Base-by-base conservation (phyloP, 352 stramenopile genomes). In the Pythium periplocum region DNA sequence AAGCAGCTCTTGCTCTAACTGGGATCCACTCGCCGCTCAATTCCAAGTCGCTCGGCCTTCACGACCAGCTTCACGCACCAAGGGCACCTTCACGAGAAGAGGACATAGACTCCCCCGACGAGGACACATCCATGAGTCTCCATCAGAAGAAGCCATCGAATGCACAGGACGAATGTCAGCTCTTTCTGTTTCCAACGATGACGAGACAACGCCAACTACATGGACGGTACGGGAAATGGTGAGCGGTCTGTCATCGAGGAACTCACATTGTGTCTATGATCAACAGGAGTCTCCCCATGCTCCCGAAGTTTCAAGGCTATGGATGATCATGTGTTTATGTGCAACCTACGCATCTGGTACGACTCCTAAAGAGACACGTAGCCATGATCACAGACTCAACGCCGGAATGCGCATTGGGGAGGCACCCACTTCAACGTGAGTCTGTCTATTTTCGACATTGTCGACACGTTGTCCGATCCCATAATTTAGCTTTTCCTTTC, bases 111-210 rank as follows among this genome's bases (percentile, higher is more conserved):
- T 32, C 51, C 0, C 17, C 11, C 5, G 3, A 52, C 33, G 33
- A n/a, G 33, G 46, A 46, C 39, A 47, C 11, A 36, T 31, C 35
- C 37, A 48, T 39, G 17, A 26, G 17, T 26, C 17, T 26, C 17
- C 17, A 26, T 26, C 17, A 26, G 17, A 26, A 26, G 17, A 26
- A 26, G 17, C 17, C 17, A 26, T 0, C 17, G 17, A 26, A 26
- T 26, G 17, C 17, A 11, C 33, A 17, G 12, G 31, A 12, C 11
- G 59, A 58, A 12, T n/a, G 42, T 12, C 57, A 65, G 6, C 61
- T 69, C 50, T 73, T 73, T 34, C 42, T 73, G 30, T 57, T 66
- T 30, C 64, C 64, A 11, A 73, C 64, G 0, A 64, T 73, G 60
- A 73, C 64, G 1, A 61, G 61, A 10, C 64, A 73, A 30, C 56